phyloP scores from a whole-genome alignment of 2,329 filamentous ascomycete species.

The Ploettnerulaceae sp. region DNA sequence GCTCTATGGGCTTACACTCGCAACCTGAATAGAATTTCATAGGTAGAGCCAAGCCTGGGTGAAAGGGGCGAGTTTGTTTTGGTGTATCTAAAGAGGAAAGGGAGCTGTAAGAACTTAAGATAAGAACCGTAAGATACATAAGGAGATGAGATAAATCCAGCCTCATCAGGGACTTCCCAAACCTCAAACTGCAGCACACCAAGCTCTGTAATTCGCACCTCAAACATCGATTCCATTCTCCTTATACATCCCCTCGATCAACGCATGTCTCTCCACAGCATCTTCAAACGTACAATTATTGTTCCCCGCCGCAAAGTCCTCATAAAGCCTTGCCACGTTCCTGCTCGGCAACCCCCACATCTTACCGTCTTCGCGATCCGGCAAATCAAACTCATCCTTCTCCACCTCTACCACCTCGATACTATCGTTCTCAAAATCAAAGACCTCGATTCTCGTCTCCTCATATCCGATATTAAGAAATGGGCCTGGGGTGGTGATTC shows the following conservation, averaged over 20 bases:
- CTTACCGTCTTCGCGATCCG: neutral
- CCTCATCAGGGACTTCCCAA: neutral
- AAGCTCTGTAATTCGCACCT: neutral
- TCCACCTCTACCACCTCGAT: constrained; percentile 14
- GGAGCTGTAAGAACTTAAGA: too few relatives aligned
- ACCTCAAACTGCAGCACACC: neutral
- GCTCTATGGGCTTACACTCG: too few relatives aligned
- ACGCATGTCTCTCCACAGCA: constrained; percentile 27
- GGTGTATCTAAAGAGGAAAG: too few relatives aligned
- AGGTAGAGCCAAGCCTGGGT: too few relatives aligned
- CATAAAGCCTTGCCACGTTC: constrained; percentile 25
- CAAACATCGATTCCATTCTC: constrained; percentile 21
- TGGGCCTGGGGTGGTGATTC: constrained; percentile 13
- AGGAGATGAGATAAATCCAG: neutral
- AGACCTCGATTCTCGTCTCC: constrained; percentile 20
- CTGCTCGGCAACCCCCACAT: constrained; percentile 9
- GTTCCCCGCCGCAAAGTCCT: constrained; percentile 13
- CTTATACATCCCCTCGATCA: constrained; percentile 22
- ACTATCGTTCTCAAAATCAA: constrained; percentile 8
- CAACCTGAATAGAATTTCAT: too few relatives aligned
- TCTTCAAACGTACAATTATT: constrained; percentile 25
- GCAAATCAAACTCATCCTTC: constrained; percentile 14
- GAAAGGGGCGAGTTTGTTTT: too few relatives aligned
- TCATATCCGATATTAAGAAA: constrained; percentile 20
- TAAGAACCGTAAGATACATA: neutral